Evolutionary conservation across 306 rosid genomes (phyloP).

Genomic region (Delonix regia): DNA sequence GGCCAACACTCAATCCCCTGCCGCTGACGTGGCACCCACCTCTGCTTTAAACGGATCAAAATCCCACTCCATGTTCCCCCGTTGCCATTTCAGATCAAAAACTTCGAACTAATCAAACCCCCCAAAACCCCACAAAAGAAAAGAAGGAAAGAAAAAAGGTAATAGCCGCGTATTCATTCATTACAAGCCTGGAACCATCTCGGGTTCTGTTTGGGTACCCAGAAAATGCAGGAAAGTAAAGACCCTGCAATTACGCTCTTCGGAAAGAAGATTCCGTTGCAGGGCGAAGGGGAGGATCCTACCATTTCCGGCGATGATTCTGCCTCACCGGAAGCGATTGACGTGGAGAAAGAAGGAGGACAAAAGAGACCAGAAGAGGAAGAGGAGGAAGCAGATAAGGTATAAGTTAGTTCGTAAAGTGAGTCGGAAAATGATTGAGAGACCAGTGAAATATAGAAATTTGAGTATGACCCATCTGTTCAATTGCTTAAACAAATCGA

Average conservation of each 20-base stretch:
- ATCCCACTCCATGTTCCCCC: slow-evolving; percentile 45
- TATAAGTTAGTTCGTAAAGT: slow-evolving; percentile 31
- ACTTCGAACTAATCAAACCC: not conserved
- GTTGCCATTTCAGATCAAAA: slow-evolving; percentile 38
- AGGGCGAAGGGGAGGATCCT: slow-evolving; percentile 45
- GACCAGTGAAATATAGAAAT: not conserved
- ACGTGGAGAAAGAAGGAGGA: slow-evolving; percentile 14
- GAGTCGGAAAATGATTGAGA: slow-evolving; percentile 3
- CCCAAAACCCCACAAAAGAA: not conserved
- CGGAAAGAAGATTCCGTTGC: slow-evolving; percentile 68
- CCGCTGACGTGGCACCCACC: slow-evolving; percentile 70
- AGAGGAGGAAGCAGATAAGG: slow-evolving; percentile 41
- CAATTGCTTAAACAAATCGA: slow-evolving; percentile 18
- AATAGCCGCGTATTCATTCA: not conserved
- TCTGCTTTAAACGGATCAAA: slow-evolving; percentile 68
- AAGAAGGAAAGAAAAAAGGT: not conserved
- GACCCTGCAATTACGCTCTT: slow-evolving; percentile 80
- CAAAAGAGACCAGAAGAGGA: slow-evolving; percentile 34
- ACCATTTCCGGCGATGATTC: slow-evolving; percentile 23
- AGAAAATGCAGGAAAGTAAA: slow-evolving; percentile 65
- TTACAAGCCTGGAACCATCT: slow-evolving; percentile 20
- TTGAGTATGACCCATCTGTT: slow-evolving; percentile 32
- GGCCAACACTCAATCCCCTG: slow-evolving; percentile 63
- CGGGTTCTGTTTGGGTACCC: slow-evolving; percentile 48
- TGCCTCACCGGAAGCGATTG: slow-evolving; percentile 13